Base-by-base conservation (phyloP, 148 eudicot genomes). In the Persicaria tinctoria region DNA sequence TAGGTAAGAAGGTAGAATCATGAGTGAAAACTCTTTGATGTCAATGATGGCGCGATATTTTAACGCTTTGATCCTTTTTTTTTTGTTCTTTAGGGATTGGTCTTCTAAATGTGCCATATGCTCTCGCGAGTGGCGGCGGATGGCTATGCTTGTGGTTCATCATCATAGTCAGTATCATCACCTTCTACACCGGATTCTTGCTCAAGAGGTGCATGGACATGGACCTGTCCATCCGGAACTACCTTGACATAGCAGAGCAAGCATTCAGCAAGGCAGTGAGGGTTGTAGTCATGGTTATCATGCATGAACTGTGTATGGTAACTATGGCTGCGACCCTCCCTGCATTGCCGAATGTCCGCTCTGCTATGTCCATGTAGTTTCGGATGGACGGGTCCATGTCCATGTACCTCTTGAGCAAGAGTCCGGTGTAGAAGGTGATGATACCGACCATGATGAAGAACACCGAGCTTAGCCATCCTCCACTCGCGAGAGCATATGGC, bases 71-170 rank as follows among this genome's bases (percentile, higher is more conserved):
- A 32, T 20, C 1, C 47, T 11, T 11, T 38, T 13, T 53, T 27
- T 32, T 51, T 1, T 27, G 46, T 55, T 12, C 13, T 16, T 1
- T 68, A 80, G 83, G 85, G 16, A 80, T 80, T 50, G 85, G 85
- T n/a, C 78, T 83, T 49, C 76, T 83, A 0, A 80, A 83, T 0
- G 79, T 78, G n/a, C 83, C 85, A 7, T 83, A 80, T 27, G 81
- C 79, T 14, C 79, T 83, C 53, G 75, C 85, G 48, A 72, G 77
- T 18, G 81, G 83, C 1, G 81, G 83, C 1, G 85, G 85, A 27
- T 83, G 85, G 83, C 76, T 80, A 55, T 75, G 80, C 81, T 77
- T 83, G 20, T 9, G 51, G 2, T 48, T 83, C 51, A 72, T 83
- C 51, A 72, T 80, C 60, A 1, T 77, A 5, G 73, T 80, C 17